Evolutionary conservation across 78 protist species (phyloP).

Genomic region (Reticulomyxa filosa): DNA sequence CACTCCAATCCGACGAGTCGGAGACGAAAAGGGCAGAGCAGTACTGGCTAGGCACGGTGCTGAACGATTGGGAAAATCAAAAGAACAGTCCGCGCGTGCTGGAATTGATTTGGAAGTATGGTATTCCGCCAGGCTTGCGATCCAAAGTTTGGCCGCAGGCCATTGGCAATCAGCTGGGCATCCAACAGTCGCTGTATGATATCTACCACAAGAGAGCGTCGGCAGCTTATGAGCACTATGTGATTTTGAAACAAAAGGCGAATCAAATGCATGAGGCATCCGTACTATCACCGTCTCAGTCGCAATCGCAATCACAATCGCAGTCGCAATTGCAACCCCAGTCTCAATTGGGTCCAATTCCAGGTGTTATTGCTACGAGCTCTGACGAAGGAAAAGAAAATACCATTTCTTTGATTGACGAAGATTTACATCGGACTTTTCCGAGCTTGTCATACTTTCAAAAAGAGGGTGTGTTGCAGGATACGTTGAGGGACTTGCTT

Average conservation of each 20-base stretch:
- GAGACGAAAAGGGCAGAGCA: background rate
- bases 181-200: background rate
- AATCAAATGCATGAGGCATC: too few species aligned
- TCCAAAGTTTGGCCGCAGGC: background rate
- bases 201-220: background rate
- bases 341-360: too few species aligned
- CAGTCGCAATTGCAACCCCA: too few species aligned
- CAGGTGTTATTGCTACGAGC: too few species aligned
- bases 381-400: background rate
- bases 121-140: background rate
- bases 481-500: background rate
- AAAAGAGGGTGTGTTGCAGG: conserved; percentile 7
- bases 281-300: too few species aligned
- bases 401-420: conserved; percentile 19
- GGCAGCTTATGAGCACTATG: background rate
- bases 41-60: background rate
- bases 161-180: background rate
- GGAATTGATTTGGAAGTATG: background rate
- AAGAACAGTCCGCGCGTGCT: background rate
- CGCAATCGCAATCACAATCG: too few species aligned
- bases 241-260: background rate
- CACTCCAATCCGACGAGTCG: too few species aligned
- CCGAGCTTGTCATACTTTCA: conserved; percentile 25
- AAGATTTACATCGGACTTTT: conserved; percentile 50
- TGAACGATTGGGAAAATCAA: background rate